Conservation (phyloP, 306 rosid species). For the Urtica urens region DNA sequence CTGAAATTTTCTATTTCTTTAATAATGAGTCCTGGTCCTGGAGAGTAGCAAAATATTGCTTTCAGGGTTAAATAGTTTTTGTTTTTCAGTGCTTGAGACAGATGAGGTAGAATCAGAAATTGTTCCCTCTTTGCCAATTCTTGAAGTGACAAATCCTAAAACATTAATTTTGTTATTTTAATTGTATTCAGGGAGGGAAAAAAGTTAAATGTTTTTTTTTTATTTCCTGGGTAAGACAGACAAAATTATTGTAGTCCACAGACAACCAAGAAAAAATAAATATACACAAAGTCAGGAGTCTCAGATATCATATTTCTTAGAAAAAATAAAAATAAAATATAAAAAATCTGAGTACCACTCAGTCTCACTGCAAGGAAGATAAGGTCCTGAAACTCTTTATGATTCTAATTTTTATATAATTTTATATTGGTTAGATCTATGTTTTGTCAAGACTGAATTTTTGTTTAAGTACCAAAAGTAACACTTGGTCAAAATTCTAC, state of each 20-base stretch:
- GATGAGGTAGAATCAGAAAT: conserved; percentile 32
- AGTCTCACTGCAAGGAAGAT: conserved; percentile 16
- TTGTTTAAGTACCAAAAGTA: neutral
- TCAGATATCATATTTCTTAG: conserved; percentile 17
- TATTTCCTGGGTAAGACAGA: conserved; percentile 15
- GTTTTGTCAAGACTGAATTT: conserved; percentile 18
- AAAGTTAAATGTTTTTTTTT: neutral
- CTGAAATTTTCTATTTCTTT: neutral
- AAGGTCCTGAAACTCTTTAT: conserved; percentile 23
- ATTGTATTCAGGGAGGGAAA: no score
- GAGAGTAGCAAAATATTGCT: conserved; percentile 16
- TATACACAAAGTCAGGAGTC: conserved; percentile 17
- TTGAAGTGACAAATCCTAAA: conserved; percentile 25
- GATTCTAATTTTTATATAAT: neutral
- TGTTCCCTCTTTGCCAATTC: conserved; percentile 33
- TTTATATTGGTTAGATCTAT: conserved; percentile 15
- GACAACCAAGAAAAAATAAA: conserved; percentile 20
- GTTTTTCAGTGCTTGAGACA: conserved; percentile 11
- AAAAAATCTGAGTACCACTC: neutral
- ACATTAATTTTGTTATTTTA: conserved; percentile 12
- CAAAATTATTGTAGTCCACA: conserved; percentile 20
- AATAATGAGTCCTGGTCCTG: neutral
- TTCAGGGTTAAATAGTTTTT: conserved; percentile 8
- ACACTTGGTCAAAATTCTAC: conserved; percentile 6
- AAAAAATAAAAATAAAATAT: neutral